Evolutionary conservation across 1,139 yeast genomes (phyloP).

Genomic region (Taphrina communis): DNA sequence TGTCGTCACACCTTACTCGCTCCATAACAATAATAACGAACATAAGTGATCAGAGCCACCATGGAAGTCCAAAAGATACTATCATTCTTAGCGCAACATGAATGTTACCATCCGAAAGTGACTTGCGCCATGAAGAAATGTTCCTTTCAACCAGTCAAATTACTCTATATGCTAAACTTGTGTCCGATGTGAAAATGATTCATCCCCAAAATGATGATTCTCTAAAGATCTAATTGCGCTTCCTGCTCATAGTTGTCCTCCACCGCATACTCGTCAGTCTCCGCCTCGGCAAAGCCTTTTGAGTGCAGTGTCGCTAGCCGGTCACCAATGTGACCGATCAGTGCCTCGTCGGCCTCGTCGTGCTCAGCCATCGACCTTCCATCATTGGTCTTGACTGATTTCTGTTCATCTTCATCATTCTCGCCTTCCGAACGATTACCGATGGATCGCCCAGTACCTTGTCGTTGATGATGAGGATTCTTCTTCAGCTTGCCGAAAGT

Average conservation of each 20-base stretch:
- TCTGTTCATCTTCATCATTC: slow-evolving; percentile 18
- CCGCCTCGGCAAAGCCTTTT: slow-evolving; percentile 27
- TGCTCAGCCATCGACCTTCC: slow-evolving; percentile 33
- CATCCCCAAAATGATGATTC: neutral
- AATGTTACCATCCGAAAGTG: too few species aligned
- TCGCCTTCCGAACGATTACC: slow-evolving; percentile 34
- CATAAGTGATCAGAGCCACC: neutral
- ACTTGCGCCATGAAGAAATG: too few species aligned
- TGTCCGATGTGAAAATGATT: neutral
- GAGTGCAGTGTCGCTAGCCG: slow-evolving; percentile 24
- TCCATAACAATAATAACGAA: neutral
- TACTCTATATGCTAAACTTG: slow-evolving; percentile 7
- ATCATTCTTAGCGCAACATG: too few species aligned
- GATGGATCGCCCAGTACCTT: slow-evolving; percentile 40
- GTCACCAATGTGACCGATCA: slow-evolving; percentile 33
- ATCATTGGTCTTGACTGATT: slow-evolving; percentile 37
- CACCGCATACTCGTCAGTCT: slow-evolving; percentile 30
- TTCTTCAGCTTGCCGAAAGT: slow-evolving; percentile 44
- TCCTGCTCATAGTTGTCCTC: slow-evolving; percentile 34
- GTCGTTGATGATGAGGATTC: slow-evolving; percentile 38
- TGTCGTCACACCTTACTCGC: neutral
- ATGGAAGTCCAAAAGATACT: too few species aligned
- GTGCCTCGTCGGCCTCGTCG: slow-evolving; percentile 26
- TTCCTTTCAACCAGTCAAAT: neutral
- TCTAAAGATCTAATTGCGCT: slow-evolving; percentile 25